Conservation (phyloP, 2,329 filamentous ascomycete species). For the Aspergillus hiratsukae region DNA sequence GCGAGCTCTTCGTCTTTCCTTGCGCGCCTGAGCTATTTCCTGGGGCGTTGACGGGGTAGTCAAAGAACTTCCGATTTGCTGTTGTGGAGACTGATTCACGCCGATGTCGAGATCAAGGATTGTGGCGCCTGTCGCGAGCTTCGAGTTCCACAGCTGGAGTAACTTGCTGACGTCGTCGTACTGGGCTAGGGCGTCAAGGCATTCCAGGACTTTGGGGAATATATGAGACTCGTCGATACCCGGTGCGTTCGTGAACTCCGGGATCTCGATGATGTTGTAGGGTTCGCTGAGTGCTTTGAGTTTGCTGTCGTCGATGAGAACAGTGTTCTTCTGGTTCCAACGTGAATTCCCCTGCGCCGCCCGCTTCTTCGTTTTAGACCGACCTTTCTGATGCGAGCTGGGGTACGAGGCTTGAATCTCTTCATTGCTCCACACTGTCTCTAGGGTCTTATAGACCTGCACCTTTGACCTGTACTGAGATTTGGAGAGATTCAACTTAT, state of each 20-base stretch:
- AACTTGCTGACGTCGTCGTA: constrained; percentile 47
- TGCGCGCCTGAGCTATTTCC: constrained; percentile 11
- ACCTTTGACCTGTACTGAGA: constrained; percentile 66
- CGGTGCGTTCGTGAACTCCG: constrained; percentile 61
- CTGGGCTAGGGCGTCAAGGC: constrained; percentile 49
- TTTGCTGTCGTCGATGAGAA: constrained; percentile 79
- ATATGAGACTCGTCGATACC: constrained; percentile 40
- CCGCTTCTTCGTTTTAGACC: not conserved
- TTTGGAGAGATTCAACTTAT: constrained; percentile 63
- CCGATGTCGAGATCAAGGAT: constrained; percentile 21
- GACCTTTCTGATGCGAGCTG: constrained; percentile 1
- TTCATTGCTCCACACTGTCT: constrained; percentile 61
- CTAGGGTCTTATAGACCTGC: constrained; percentile 85
- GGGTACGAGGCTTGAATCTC: constrained; percentile 43
- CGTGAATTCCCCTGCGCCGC: constrained; percentile 36
- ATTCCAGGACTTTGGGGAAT: constrained; percentile 48
- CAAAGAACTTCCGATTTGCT: not conserved
- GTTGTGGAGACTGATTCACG: constrained; percentile 4
- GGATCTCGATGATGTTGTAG: constrained; percentile 73
- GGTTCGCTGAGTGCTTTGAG: constrained; percentile 82
- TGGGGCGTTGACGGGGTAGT: not conserved
- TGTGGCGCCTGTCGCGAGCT: constrained; percentile 1
- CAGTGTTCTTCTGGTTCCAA: constrained; percentile 82
- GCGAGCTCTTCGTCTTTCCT: constrained; percentile 17
- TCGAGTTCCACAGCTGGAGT: constrained; percentile 32